A percentile compares a stretch with the other conserved stretches of the same genome.
These are phyloP conservation scores for Nepenthes gracilis DNA, from an alignment of 148 eudicot species.

Conservation along the genomic window DNA sequence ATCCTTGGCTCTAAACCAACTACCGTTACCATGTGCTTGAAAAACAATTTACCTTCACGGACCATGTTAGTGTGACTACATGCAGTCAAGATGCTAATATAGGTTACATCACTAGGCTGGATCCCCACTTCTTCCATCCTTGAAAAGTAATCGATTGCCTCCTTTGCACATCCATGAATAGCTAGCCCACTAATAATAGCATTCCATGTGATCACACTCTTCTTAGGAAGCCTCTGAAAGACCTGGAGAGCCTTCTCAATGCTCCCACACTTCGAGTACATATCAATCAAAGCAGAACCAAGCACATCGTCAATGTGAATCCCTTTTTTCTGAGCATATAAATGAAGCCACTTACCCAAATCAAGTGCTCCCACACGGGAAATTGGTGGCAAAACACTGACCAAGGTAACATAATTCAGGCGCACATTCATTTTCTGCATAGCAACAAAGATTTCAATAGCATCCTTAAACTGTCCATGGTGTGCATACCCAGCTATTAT, in stretches of 20 bases:
- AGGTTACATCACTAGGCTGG: slow-evolving; percentile 44
- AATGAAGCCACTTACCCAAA: slow-evolving; percentile 48
- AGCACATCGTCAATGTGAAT: slow-evolving; percentile 34
- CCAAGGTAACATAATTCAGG: slow-evolving; percentile 44
- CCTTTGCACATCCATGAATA: slow-evolving; percentile 43
- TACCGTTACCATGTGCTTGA: slow-evolving; percentile 33
- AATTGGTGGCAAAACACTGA: slow-evolving; percentile 45
- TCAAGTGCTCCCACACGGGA: slow-evolving; percentile 53
- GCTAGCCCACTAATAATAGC: slow-evolving; percentile 54
- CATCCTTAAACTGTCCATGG: slow-evolving; percentile 28
- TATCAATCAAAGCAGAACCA: slow-evolving; percentile 58
- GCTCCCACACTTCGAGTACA: slow-evolving; percentile 70
- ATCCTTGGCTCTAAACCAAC: slow-evolving; percentile 30
- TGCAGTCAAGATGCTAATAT: slow-evolving; percentile 38
- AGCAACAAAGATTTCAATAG: slow-evolving; percentile 33
- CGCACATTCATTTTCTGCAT: slow-evolving; percentile 28
- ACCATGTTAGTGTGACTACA: slow-evolving; percentile 59
- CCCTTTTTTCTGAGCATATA: slow-evolving; percentile 38
- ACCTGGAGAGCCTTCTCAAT: slow-evolving; percentile 43
- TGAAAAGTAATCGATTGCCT: slow-evolving; percentile 34
- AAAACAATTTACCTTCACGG: slow-evolving; percentile 29
- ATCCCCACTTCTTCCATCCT: slow-evolving; percentile 33
- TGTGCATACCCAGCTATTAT: slow-evolving; percentile 47
- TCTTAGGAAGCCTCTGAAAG: slow-evolving; percentile 25
- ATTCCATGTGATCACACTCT: slow-evolving; percentile 48